Evolutionary conservation across 805 yeast species (phyloP).

Genomic region (Kuraishia capsulata): DNA sequence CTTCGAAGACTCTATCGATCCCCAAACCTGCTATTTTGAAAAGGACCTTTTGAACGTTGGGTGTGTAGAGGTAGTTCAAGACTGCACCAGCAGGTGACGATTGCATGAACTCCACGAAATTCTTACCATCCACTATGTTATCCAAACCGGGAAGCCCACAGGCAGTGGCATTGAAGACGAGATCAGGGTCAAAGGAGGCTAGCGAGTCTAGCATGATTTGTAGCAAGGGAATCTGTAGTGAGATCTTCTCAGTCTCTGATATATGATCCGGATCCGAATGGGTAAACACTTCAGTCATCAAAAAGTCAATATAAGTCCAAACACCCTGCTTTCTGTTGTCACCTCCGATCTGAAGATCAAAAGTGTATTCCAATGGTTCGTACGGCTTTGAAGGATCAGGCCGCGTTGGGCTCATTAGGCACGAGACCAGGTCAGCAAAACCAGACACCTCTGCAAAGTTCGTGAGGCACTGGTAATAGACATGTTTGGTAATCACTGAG

Average conservation of each 20-base stretch:
- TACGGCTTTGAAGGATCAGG: slow-evolving; percentile 19
- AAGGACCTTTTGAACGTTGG: slow-evolving; percentile 43
- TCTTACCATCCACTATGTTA: slow-evolving; percentile 30
- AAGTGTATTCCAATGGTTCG: slow-evolving; percentile 37
- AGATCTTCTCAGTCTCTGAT: slow-evolving; percentile 23
- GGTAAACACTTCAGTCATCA: slow-evolving; percentile 58
- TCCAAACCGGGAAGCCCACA: slow-evolving; percentile 34
- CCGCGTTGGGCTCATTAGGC: slow-evolving; percentile 20
- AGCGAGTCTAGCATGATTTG: slow-evolving; percentile 40
- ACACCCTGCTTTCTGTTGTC: slow-evolving; percentile 58
- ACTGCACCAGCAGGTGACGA: slow-evolving; percentile 65
- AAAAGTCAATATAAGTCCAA: slow-evolving; percentile 72
- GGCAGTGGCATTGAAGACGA: slow-evolving; percentile 44
- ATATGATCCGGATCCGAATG: slow-evolving; percentile 33
- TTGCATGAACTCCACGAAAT: slow-evolving; percentile 42
- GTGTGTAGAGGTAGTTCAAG: slow-evolving; percentile 54
- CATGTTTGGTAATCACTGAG: slow-evolving; percentile 24
- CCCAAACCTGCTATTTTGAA: slow-evolving; percentile 53
- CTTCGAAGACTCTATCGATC: slow-evolving; percentile 41
- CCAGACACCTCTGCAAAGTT: slow-evolving; percentile 51
- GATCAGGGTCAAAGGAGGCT: slow-evolving; percentile 39
- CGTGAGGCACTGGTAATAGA: slow-evolving; percentile 35
- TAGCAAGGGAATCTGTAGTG: slow-evolving; percentile 47
- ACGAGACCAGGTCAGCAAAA: slow-evolving; percentile 45
- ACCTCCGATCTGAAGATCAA: slow-evolving; percentile 34